These are phyloP conservation scores for Aspergillus nanangensis DNA, from an alignment of 495 filamentous ascomycete species.

Conservation along the genomic window DNA sequence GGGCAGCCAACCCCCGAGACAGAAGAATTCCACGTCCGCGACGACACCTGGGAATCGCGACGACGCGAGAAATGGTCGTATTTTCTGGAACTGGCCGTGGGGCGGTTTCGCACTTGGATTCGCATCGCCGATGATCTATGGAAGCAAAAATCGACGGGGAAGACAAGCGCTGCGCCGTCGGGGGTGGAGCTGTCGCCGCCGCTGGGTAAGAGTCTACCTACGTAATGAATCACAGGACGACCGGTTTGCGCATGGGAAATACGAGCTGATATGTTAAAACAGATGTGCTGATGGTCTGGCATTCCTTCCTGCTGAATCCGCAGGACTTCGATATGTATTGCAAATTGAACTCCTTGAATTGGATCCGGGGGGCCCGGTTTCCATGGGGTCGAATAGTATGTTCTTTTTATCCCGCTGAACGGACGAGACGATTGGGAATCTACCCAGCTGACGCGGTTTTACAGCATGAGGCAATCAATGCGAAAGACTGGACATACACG, in stretches of 20 bases:
- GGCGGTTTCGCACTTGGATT: slow-evolving; percentile 16
- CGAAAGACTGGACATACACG: slow-evolving; percentile 8
- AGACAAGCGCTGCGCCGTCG: background rate
- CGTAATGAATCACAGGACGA: too few species aligned
- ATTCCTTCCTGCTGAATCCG: background rate
- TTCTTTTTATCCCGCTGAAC: background rate
- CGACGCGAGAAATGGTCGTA: slow-evolving; percentile 15
- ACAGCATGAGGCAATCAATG: slow-evolving; percentile 10
- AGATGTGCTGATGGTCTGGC: background rate
- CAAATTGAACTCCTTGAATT: background rate
- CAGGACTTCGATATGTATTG: background rate
- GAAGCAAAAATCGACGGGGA: too few species aligned
- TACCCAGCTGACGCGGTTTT: background rate
- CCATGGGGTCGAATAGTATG: background rate
- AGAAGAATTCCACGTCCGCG: background rate
- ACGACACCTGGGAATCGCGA: slow-evolving; percentile 9
- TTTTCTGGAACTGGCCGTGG: slow-evolving; percentile 15
- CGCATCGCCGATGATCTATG: background rate
- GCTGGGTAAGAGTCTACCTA: too few species aligned
- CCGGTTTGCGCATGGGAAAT: too few species aligned
- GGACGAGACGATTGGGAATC: background rate
- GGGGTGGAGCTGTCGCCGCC: too few species aligned
- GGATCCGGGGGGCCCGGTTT: background rate
- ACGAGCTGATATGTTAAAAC: background rate
- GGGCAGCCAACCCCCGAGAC: background rate